Conservation (phyloP, 371 early-diverging fungal species). For the Entomophthora muscae region DNA sequence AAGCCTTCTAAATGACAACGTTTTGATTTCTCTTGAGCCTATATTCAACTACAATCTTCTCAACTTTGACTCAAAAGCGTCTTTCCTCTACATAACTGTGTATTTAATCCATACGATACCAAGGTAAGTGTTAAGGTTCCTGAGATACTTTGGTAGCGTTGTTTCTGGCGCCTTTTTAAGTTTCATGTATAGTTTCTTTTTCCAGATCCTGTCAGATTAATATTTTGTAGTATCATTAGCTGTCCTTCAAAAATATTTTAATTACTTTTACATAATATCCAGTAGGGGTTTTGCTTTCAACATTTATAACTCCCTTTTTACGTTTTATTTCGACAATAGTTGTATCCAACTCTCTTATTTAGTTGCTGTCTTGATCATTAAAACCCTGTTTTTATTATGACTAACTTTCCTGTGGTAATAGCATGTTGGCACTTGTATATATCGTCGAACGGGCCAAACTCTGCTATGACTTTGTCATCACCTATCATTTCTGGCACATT, state of each 20-base stretch:
- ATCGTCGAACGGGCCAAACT: constrained; percentile 63
- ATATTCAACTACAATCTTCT: not conserved
- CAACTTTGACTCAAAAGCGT: not conserved
- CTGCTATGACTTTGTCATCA: constrained; percentile 63
- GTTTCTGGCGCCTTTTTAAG: not conserved
- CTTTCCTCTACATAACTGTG: not conserved
- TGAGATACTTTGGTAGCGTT: not conserved
- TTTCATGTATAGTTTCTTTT: not conserved
- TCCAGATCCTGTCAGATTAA: not conserved
- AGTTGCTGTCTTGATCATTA: no score
- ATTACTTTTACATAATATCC: not conserved
- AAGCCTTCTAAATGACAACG: not conserved
- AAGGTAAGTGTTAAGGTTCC: not conserved
- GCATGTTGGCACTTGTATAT: constrained; percentile 29
- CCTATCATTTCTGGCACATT: constrained; percentile 50
- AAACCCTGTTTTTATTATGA: not conserved
- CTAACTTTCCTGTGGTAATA: not conserved
- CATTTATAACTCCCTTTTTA: not conserved
- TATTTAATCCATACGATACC: not conserved
- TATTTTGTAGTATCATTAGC: not conserved
- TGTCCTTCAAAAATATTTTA: not conserved
- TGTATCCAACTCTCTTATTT: no score
- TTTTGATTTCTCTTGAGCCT: not conserved
- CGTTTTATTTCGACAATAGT: no score
- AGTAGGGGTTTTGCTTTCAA: not conserved